Evolutionary conservation across 2,329 filamentous ascomycete genomes (phyloP), one percentile per base, ranked within the genome.

Genomic region (Fusarium austroafricanum): DNA sequence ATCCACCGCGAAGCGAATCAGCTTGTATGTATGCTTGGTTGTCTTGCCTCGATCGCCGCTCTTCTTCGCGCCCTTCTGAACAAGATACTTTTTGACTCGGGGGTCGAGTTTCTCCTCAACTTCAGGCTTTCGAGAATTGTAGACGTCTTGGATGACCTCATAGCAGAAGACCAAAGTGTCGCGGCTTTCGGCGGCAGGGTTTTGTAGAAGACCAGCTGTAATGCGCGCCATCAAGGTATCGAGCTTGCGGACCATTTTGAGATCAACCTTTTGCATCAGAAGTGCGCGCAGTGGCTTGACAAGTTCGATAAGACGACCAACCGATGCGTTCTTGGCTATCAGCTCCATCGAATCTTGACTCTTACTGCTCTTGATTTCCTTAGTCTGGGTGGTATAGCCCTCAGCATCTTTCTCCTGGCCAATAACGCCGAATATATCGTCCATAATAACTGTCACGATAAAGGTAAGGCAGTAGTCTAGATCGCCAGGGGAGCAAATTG

Each of bases 271-370:
- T 78, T 98, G 93, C 55, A 90, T 85, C 37, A 99, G 81, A 20
- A 99, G 83, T 10, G 89, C 84, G 73, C 92, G 92, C 45, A 98
- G 83, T 2, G 96, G 96, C 53, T 85, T 85, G 50, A 97, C 85
- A 6, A 99, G 87, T 49, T 90, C 87, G 46, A 90, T 89, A 8
- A 98, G 85, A 57, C 90, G 88, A 51, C 81, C 83, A 23, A 97
- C 84, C 2, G 94, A 95, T 3, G 93, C 90, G 46, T 90, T 94
- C 74, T 90, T 92, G 26, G 96, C 92, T 68, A 98, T 85, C 17
- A 98, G 84, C 78, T 98, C 95, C 90, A 98, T 96, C 0, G 96
- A 97, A 76, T 99, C 96, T 74, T 94, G 97, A 76, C 94, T 97
- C 83, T 98, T 99, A 83, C 92, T 97, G 79, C 92, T 96, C 83